phyloP scores from a whole-genome alignment of 441 rosid species.

The Bruguiera hainesii region DNA sequence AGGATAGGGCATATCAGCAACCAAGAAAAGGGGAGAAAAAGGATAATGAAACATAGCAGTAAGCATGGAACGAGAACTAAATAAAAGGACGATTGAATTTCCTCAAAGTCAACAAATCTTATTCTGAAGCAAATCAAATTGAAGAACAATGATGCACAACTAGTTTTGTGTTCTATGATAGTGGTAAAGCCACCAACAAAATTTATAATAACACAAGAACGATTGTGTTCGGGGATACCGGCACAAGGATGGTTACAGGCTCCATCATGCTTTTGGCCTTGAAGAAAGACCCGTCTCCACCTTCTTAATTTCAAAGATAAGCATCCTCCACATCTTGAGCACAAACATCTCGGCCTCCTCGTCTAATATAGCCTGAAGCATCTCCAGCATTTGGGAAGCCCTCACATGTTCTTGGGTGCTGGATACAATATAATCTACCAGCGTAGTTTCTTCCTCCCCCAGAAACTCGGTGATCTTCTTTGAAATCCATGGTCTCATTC shows the following conservation, averaged over 20 bases:
- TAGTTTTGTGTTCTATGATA: slow-evolving; percentile 16
- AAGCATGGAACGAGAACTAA: too few relatives aligned
- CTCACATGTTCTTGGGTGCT: slow-evolving; percentile 83
- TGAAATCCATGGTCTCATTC: slow-evolving; percentile 99
- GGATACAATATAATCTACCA: slow-evolving; percentile 84
- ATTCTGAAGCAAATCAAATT: slow-evolving; percentile 10
- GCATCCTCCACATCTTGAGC: slow-evolving; percentile 99
- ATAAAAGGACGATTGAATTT: neutral
- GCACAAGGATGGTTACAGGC: neutral
- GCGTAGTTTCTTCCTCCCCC: slow-evolving; percentile 89
- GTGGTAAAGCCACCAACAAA: neutral
- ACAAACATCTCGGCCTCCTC: slow-evolving; percentile 99
- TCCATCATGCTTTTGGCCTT: slow-evolving; percentile 53
- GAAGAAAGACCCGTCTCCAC: slow-evolving; percentile 77
- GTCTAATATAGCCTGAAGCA: slow-evolving; percentile 80
- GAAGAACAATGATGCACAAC: slow-evolving; percentile 11
- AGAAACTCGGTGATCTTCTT: slow-evolving; percentile 94
- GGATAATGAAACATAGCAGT: too few relatives aligned
- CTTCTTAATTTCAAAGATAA: slow-evolving; percentile 91
- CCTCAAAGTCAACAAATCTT: neutral
- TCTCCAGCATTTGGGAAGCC: slow-evolving; percentile 94
- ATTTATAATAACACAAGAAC: neutral
- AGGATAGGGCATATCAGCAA: too few relatives aligned
- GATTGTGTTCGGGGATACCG: too few relatives aligned
- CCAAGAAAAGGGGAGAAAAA: too few relatives aligned